phyloP scores from a whole-genome alignment of 208 protist genomes.

The Naegleria lovaniensis region DNA sequence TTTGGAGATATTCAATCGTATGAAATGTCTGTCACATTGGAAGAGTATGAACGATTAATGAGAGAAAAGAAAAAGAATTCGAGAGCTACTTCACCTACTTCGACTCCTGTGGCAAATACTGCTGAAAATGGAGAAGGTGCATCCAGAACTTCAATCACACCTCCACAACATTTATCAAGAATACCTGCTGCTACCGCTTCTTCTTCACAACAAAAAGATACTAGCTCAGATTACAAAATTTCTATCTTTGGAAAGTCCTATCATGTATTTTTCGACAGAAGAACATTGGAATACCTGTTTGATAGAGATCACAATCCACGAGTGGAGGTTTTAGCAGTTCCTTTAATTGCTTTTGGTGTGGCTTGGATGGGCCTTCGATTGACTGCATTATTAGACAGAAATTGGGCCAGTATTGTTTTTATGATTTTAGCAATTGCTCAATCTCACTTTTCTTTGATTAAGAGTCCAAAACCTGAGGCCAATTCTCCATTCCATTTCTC shows the following conservation, averaged over 20 bases:
- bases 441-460: conserved; percentile 15
- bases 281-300: background rate
- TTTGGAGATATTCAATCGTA: background rate
- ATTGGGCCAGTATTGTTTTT: background rate
- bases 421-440: background rate
- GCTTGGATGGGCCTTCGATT: background rate
- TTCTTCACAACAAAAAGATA: background rate
- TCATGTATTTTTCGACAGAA: background rate
- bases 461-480: conserved; percentile 25
- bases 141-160: background rate
- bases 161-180: background rate
- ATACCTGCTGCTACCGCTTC: background rate
- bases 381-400: background rate
- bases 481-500: conserved; percentile 4
- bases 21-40: background rate
- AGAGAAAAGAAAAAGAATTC: background rate
- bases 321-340: too few species aligned
- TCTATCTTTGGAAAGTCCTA: background rate
- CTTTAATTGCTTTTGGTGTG: background rate
- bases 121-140: background rate
- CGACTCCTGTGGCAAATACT: background rate
- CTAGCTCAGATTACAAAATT: background rate
- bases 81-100: background rate
- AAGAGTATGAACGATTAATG: background rate
- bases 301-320: background rate